Evolutionary conservation across 139 green algal genomes (phyloP).

Genomic region (Chlamydomonas sp.): DNA sequence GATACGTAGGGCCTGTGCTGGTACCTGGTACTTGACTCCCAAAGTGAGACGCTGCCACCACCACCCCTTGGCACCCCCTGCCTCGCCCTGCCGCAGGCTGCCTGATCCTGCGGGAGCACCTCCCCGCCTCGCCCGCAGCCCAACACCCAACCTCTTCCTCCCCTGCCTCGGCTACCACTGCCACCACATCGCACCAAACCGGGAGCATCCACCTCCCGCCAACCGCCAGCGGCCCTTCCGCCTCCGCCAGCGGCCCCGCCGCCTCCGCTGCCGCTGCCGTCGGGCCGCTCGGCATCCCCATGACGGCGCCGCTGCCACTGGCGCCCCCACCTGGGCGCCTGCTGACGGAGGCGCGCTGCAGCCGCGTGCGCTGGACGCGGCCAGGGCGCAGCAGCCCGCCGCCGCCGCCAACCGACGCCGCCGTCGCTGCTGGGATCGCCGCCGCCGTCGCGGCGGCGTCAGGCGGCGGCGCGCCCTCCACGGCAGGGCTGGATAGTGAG

Average conservation of each 20-base stretch:
- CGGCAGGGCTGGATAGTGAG: background rate
- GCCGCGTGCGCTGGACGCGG: background rate
- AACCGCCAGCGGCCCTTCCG: too few relatives aligned
- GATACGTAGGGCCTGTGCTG: background rate
- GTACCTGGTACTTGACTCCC: too few relatives aligned
- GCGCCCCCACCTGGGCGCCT: background rate
- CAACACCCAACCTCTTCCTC: too few relatives aligned
- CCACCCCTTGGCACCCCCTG: too few relatives aligned
- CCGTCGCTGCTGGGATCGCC: background rate
- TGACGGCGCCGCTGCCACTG: background rate
- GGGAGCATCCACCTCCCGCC: too few relatives aligned
- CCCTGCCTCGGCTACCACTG: background rate
- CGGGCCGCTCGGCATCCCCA: background rate
- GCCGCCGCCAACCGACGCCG: background rate
- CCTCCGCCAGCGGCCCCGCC: background rate
- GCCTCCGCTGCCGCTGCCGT: background rate
- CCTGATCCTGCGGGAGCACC: conserved; percentile 12
- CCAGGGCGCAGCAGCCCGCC: background rate
- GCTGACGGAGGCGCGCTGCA: background rate
- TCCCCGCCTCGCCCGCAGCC: background rate
- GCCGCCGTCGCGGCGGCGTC: background rate
- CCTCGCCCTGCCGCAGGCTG: background rate
- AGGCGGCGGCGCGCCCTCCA: background rate
- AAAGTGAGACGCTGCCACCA: too few relatives aligned
- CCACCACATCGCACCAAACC: too few relatives aligned